A percentile compares a stretch with the other conserved stretches of the same genome.
These are phyloP conservation scores for Xylaria acuta DNA, from an alignment of 495 filamentous ascomycete genomes.

Conservation along the genomic window DNA sequence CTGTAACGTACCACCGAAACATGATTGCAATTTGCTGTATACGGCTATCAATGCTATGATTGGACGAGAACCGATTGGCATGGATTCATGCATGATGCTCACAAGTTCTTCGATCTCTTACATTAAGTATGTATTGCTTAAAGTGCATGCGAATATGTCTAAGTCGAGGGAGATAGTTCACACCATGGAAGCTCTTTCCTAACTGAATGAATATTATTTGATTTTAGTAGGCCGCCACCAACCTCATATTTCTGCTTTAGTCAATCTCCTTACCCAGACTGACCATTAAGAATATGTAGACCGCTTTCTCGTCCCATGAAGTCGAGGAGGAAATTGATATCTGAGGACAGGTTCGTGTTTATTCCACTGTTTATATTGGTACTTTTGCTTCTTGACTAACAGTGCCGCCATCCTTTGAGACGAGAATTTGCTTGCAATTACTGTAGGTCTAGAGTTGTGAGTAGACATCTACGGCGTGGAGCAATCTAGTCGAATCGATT, in stretches of 20 bases:
- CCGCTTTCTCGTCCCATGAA: neutral
- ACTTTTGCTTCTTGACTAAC: neutral
- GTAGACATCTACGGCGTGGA: neutral
- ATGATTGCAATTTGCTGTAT: neutral
- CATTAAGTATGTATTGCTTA: neutral
- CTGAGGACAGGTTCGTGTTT: neutral
- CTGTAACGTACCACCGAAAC: slow-evolving; percentile 9
- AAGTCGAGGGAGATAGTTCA: neutral
- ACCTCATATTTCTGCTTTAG: too few relatives aligned
- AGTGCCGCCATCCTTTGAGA: neutral
- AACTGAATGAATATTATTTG: neutral
- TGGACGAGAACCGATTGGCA: neutral
- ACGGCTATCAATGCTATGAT: neutral
- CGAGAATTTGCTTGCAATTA: neutral
- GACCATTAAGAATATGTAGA: neutral
- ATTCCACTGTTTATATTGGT: neutral
- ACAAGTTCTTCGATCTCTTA: neutral
- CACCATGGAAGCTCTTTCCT: neutral
- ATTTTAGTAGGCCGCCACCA: too few relatives aligned
- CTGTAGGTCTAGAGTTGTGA: neutral
- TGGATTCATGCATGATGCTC: neutral
- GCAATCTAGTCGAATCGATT: neutral
- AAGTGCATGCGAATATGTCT: neutral
- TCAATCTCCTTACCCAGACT: too few relatives aligned
- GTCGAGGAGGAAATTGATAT: neutral